These are phyloP conservation scores for Albugo candida DNA, from an alignment of 352 stramenopile genomes.

Conservation along the genomic window DNA sequence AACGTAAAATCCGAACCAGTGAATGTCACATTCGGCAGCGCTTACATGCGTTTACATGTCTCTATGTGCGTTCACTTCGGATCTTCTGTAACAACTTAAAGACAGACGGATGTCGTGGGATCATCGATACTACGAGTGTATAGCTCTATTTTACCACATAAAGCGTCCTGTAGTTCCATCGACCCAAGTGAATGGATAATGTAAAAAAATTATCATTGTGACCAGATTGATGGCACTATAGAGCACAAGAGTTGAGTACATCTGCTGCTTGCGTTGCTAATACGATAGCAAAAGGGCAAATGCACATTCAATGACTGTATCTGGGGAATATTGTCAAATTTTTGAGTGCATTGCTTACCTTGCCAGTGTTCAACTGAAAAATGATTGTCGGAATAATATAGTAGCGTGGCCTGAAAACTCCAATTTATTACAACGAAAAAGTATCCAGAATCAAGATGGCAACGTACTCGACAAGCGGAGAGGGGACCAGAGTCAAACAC, in stretches of 20 bases:
- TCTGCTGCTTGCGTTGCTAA: conserved; percentile 2
- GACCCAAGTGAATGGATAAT: conserved; percentile 47
- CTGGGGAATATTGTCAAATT: conserved; percentile 10
- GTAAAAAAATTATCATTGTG: conserved; percentile 59
- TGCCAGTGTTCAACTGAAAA: conserved; percentile 49
- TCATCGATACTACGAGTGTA: not conserved
- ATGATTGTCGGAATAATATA: conserved; percentile 67
- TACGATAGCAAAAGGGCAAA: too few relatives aligned
- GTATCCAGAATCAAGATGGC: not conserved
- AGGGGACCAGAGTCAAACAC: conserved; percentile 65
- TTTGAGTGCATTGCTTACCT: conserved; percentile 16
- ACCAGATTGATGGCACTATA: conserved; percentile 40
- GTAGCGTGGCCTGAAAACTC: conserved; percentile 40
- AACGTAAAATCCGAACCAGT: too few relatives aligned
- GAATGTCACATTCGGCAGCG: too few relatives aligned
- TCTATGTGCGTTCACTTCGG: too few relatives aligned
- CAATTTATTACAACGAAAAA: conserved; percentile 1
- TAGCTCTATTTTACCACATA: conserved; percentile 49
- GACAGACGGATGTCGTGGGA: too few relatives aligned
- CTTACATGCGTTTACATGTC: too few relatives aligned
- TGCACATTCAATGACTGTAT: conserved; percentile 16
- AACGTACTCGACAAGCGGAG: conserved; percentile 74
- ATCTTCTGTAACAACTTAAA: too few relatives aligned
- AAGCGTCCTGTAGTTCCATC: conserved; percentile 63
- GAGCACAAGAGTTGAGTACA: conserved; percentile 16